These are phyloP conservation scores for Hypoxylon sp. DNA, from an alignment of 2,329 filamentous ascomycete species.

Conservation along the genomic window DNA sequence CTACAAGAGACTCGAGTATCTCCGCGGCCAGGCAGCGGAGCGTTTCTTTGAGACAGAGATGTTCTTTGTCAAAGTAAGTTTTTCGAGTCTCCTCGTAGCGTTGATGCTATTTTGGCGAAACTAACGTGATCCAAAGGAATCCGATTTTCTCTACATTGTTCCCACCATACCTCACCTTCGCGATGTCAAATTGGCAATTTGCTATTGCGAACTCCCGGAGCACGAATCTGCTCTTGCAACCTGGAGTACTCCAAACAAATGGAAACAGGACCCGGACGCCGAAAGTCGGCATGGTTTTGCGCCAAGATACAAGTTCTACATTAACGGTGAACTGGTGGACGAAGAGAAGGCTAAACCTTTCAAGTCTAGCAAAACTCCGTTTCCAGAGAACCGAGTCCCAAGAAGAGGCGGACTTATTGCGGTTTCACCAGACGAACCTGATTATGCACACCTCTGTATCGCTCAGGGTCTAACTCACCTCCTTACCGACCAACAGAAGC, in stretches of 20 bases:
- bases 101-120: background rate
- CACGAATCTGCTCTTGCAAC: constrained; percentile 61
- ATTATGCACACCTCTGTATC: constrained; percentile 68
- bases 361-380: constrained; percentile 67
- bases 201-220: constrained; percentile 72
- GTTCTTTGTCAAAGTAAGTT: constrained; percentile 76
- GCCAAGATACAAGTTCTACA: constrained; percentile 70
- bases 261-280: constrained; percentile 71
- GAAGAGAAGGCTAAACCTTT: constrained; percentile 66
- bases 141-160: constrained; percentile 73
- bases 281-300: constrained; percentile 67
- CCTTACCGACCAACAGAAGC: constrained; percentile 62
- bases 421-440: constrained; percentile 69
- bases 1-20: constrained; percentile 61
- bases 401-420: constrained; percentile 66
- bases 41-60: constrained; percentile 71
- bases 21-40: constrained; percentile 66
- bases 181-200: constrained; percentile 68
- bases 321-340: constrained; percentile 68
- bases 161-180: constrained; percentile 72
- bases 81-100: background rate
- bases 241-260: constrained; percentile 65
- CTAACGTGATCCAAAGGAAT: constrained; percentile 61
- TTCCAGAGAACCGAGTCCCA: constrained; percentile 69
- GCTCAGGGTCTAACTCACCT: constrained; percentile 72